Base-by-base conservation (phyloP, 208 protist species). In the Tritrichomonas foetus region DNA sequence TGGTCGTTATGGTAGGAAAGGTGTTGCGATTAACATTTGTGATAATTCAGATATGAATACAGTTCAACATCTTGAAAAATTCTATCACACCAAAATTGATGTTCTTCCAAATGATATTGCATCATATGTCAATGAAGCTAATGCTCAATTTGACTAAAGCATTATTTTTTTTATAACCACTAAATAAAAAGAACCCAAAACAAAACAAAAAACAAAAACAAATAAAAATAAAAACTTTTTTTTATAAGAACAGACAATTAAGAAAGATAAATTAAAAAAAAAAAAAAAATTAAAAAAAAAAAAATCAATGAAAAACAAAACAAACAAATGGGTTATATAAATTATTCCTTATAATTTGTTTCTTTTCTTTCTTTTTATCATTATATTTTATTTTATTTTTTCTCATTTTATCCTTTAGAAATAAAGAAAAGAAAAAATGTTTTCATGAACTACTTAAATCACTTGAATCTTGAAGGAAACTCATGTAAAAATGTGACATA, bases 21-120 rank as follows among this genome's bases (percentile, higher is more conserved):
- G 99, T 97, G 97, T 99, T 89, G 98, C 99, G 69, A 99, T 99
- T 97, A 99, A 99, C 97, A 99, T 99, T 96, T 98, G 99, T 69
- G 98, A 97, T 41, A 96, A 96, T 92, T 97, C 98, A 82, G 99
- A 99, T 94, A 97, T 99, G 44, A 97, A 97, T 93, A 96, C 97
- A 75, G 96, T 99, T 61, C 96, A 97, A 94, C 98, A 99, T 93
- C 98, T 99, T 94, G 98, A 99, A 97, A 97, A 98, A 80, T 99
- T 98, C 96, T 99, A 99, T 97, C 97, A 97, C 95, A 99, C 98
- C 44, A 97, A 98, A 95, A 99, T 99, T 94, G 98, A 99, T 75
- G 98, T 99, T 96, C 98, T 99, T 95, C 99, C 99, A 78, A 97
- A 98, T 95, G 98, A 99, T 97, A 98, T 99, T n/a, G 95, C 95